A percentile compares a stretch with the other conserved stretches of the same genome.
Evolutionary conservation across 345 rosid species (phyloP).

Genomic region (Raphanus raphanistrum): DNA sequence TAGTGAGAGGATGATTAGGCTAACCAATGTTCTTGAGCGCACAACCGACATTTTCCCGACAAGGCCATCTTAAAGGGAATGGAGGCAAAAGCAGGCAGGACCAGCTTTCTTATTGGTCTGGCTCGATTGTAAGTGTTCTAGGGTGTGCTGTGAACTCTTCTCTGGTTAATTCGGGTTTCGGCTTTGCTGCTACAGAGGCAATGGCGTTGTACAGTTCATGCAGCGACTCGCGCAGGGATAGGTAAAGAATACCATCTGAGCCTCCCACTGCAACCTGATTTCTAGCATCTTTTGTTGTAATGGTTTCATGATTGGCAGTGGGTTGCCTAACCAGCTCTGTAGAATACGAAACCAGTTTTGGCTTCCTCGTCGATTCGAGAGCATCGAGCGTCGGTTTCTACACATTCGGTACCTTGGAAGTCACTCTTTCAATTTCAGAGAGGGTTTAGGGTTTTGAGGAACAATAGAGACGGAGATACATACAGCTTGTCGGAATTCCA

Average conservation of each 20-base stretch:
- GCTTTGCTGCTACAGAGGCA: slow-evolving; percentile 53
- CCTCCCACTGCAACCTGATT: slow-evolving; percentile 71
- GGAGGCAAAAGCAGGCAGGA: slow-evolving; percentile 64
- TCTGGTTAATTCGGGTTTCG: slow-evolving; percentile 53
- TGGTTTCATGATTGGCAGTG: too few relatives aligned
- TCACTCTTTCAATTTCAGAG: too few relatives aligned
- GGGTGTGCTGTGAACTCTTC: slow-evolving; percentile 48
- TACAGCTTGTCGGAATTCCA: too few relatives aligned
- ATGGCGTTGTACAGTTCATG: slow-evolving; percentile 30
- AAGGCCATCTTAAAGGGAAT: slow-evolving; percentile 69
- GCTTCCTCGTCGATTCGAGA: too few relatives aligned
- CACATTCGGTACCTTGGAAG: too few relatives aligned
- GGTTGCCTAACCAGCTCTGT: too few relatives aligned
- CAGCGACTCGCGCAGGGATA: too few relatives aligned
- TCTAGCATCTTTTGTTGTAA: too few relatives aligned
- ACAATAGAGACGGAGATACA: too few relatives aligned
- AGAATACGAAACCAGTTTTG: too few relatives aligned
- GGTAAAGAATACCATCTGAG: slow-evolving; percentile 54
- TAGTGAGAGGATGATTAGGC: background rate
- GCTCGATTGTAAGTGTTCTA: slow-evolving; percentile 82
- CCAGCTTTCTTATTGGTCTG: slow-evolving; percentile 61
- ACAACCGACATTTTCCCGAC: slow-evolving; percentile 55
- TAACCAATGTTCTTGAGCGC: slow-evolving; percentile 91
- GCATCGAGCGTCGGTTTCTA: too few relatives aligned
- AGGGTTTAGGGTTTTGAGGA: too few relatives aligned